Evolutionary conservation across 2,329 filamentous ascomycete species (phyloP).

Genomic region (Cryoendolithus antarcticus): DNA sequence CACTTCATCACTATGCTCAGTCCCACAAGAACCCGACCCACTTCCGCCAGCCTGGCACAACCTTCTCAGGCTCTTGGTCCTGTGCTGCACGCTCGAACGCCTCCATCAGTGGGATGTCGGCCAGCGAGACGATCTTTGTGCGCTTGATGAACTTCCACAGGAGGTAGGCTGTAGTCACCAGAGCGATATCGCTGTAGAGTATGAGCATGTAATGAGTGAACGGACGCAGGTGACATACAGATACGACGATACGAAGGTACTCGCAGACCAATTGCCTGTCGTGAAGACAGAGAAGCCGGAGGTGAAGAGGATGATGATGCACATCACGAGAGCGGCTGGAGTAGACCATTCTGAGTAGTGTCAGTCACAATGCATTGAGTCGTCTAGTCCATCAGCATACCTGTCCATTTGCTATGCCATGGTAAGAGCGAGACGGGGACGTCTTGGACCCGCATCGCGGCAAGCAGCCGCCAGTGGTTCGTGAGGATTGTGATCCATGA

Average conservation of each 20-base stretch:
- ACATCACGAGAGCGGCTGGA: constrained; percentile 19
- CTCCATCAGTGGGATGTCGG: constrained; percentile 13
- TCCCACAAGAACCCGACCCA: constrained; percentile 1
- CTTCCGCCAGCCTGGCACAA: constrained; percentile 1
- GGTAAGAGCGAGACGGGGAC: constrained; percentile 13
- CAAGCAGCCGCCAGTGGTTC: constrained; percentile 14
- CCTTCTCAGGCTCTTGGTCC: constrained; percentile 1
- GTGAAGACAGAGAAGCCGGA: constrained; percentile 19
- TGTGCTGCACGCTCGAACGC: constrained; percentile 10
- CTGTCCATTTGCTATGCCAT: constrained; percentile 27
- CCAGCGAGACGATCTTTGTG: constrained; percentile 14
- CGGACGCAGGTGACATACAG: not conserved
- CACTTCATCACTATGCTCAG: no score
- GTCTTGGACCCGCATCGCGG: constrained; percentile 15
- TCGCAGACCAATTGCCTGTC: constrained; percentile 15
- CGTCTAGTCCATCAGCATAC: no score
- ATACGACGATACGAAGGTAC: constrained; percentile 21
- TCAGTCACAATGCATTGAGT: no score
- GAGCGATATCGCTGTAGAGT: constrained; percentile 18
- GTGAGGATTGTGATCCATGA: constrained; percentile 37
- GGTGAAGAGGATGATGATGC: constrained; percentile 18
- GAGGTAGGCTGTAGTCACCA: constrained; percentile 12
- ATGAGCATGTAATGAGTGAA: not conserved
- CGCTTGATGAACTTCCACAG: constrained; percentile 16
- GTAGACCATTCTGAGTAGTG: constrained; percentile 16